These are phyloP conservation scores for Avena atlantica DNA, from an alignment of 176 grass and related monocot species.

Conservation along the genomic window DNA sequence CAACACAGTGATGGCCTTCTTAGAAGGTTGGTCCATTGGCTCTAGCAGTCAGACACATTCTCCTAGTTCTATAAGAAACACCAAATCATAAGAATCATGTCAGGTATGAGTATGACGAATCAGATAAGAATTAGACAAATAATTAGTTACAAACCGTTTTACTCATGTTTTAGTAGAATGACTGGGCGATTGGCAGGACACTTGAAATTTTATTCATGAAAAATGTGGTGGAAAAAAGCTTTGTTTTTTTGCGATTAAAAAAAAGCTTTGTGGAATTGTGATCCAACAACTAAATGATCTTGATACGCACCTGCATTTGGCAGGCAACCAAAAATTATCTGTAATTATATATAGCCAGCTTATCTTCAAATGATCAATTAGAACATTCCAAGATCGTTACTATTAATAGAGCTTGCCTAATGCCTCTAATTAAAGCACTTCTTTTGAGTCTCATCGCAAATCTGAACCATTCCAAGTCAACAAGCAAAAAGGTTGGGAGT, in stretches of 20 bases:
- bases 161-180: too few relatives aligned
- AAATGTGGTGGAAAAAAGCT: slow-evolving; percentile 23
- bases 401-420: neutral
- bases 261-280: neutral
- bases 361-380: neutral
- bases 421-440: neutral
- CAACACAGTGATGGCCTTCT: too few relatives aligned
- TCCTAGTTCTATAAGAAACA: too few relatives aligned
- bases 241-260: too few relatives aligned
- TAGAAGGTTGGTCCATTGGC: too few relatives aligned
- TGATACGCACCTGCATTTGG: neutral
- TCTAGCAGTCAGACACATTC: too few relatives aligned
- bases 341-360: neutral
- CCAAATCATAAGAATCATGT: too few relatives aligned
- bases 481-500: neutral
- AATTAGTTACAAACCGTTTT: too few relatives aligned
- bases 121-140: too few relatives aligned
- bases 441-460: neutral
- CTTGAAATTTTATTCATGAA: neutral
- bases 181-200: too few relatives aligned
- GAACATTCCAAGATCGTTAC: neutral
- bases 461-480: neutral
- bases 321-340: neutral
- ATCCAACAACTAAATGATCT: neutral
- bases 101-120: too few relatives aligned